Percentiles rank a stretch among this genome's conserved stretches.
phyloP scores from a whole-genome alignment of 1,284 basidiomycete species.

The Sporisorium scitamineum region DNA sequence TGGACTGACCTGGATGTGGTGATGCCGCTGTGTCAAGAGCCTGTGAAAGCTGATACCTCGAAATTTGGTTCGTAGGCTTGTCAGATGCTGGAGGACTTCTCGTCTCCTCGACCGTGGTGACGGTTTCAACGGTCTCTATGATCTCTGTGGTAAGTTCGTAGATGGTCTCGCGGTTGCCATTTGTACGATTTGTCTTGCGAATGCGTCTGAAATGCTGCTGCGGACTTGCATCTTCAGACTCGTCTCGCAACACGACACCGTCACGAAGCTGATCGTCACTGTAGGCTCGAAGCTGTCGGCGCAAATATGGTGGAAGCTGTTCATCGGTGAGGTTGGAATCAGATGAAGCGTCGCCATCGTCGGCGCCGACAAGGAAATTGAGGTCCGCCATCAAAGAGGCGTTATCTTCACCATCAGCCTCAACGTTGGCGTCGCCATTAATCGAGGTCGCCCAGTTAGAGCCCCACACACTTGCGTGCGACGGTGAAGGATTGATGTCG shows the following conservation, averaged over 20 bases:
- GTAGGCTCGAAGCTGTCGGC: slow-evolving; percentile 20
- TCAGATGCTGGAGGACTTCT: not conserved
- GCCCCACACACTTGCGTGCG: slow-evolving; percentile 1
- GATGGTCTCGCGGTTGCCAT: slow-evolving; percentile 59
- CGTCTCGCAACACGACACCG: slow-evolving; percentile 39
- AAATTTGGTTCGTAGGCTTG: not conserved
- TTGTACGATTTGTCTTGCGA: slow-evolving; percentile 46
- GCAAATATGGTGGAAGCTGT: slow-evolving; percentile 50
- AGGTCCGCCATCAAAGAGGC: slow-evolving; percentile 51
- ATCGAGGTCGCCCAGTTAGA: slow-evolving; percentile 1
- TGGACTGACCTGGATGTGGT: not conserved
- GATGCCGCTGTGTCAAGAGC: not conserved
- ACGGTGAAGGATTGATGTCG: slow-evolving; percentile 25
- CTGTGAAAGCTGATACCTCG: not conserved
- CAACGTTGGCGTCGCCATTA: not conserved
- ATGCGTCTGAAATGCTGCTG: slow-evolving; percentile 43
- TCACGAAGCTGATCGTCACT: slow-evolving; percentile 44
- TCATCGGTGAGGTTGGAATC: slow-evolving; percentile 43
- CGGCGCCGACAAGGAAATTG: slow-evolving; percentile 52
- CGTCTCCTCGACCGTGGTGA: slow-evolving; percentile 56
- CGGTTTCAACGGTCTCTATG: slow-evolving; percentile 65
- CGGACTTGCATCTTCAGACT: slow-evolving; percentile 9
- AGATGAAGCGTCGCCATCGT: slow-evolving; percentile 57
- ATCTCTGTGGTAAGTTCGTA: slow-evolving; percentile 71
- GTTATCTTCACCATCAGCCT: slow-evolving; percentile 17